Evolutionary conservation across 805 yeast species (phyloP).

Genomic region (Lipomyces oligophaga): DNA sequence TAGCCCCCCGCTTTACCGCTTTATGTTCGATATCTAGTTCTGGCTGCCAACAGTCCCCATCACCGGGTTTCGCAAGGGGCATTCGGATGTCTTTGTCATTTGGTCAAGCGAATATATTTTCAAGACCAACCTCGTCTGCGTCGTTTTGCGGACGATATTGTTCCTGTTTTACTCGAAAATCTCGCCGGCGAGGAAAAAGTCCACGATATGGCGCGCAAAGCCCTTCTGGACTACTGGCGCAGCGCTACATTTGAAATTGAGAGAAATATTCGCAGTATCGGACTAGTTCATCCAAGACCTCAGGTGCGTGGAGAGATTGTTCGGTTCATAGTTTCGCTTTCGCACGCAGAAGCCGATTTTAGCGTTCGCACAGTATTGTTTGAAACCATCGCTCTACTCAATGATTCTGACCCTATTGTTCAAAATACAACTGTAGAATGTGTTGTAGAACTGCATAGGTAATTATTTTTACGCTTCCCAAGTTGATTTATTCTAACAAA

Average conservation of each 20-base stretch:
- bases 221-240: slow-evolving; percentile 41
- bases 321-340: slow-evolving; percentile 30
- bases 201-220: slow-evolving; percentile 34
- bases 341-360: slow-evolving; percentile 32
- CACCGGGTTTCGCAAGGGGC: slow-evolving; percentile 30
- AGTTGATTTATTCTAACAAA: too few species aligned
- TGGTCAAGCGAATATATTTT: slow-evolving; percentile 44
- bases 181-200: slow-evolving; percentile 35
- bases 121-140: slow-evolving; percentile 39
- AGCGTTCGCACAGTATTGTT: slow-evolving; percentile 38
- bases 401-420: slow-evolving; percentile 31
- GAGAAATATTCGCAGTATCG: slow-evolving; percentile 33
- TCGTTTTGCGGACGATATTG: slow-evolving; percentile 36
- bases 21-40: slow-evolving; percentile 20
- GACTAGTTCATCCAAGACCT: slow-evolving; percentile 32
- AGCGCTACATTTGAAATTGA: slow-evolving; percentile 39
- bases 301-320: slow-evolving; percentile 33
- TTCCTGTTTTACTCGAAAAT: slow-evolving; percentile 37
- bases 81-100: slow-evolving; percentile 46
- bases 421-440: slow-evolving; percentile 34
- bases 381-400: slow-evolving; percentile 34
- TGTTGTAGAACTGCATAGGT: slow-evolving; percentile 41
- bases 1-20: slow-evolving; percentile 3
- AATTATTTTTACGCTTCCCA: slow-evolving; percentile 25
- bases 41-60: too few species aligned